These are phyloP conservation scores for Draba incana DNA, from an alignment of 345 rosid species.

Conservation along the genomic window DNA sequence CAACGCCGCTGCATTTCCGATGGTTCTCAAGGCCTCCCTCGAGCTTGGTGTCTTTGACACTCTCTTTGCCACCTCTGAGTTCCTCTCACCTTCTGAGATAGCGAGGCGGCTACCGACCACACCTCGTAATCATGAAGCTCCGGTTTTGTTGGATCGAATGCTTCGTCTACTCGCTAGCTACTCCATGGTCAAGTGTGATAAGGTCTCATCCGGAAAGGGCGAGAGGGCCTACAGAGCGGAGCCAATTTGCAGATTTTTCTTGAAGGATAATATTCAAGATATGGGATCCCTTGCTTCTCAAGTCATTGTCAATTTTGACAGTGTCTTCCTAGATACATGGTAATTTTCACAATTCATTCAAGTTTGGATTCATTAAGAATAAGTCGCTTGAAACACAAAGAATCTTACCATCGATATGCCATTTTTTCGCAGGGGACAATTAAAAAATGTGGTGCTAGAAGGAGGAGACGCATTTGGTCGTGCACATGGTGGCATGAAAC, in stretches of 20 bases:
- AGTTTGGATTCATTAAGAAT: neutral
- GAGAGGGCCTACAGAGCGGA: slow-evolving; percentile 46
- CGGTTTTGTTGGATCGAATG: no score
- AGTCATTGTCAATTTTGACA: slow-evolving; percentile 41
- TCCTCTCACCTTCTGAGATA: no score
- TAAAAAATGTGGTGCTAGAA: slow-evolving; percentile 56
- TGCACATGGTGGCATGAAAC: slow-evolving; percentile 32
- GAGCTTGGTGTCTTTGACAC: slow-evolving; percentile 41
- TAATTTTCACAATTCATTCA: slow-evolving; percentile 5
- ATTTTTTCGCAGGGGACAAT: slow-evolving; percentile 38
- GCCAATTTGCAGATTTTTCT: slow-evolving; percentile 52
- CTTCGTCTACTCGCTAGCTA: slow-evolving; percentile 6
- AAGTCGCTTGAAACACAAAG: neutral
- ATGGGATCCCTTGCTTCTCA: no score
- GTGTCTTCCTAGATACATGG: slow-evolving; percentile 53
- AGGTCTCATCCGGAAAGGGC: neutral
- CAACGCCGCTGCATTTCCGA: slow-evolving; percentile 41
- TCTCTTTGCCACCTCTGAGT: no score
- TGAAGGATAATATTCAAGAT: no score
- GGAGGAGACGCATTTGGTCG: slow-evolving; percentile 60
- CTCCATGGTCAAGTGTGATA: slow-evolving; percentile 42
- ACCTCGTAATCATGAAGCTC: no score
- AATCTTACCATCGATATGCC: neutral
- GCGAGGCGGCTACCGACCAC: no score
- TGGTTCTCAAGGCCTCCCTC: slow-evolving; percentile 53